A percentile compares a stretch with the other conserved stretches of the same genome.
phyloP scores from a whole-genome alignment of 2,329 filamentous ascomycete genomes.

The Cercospora zeae-maydis region DNA sequence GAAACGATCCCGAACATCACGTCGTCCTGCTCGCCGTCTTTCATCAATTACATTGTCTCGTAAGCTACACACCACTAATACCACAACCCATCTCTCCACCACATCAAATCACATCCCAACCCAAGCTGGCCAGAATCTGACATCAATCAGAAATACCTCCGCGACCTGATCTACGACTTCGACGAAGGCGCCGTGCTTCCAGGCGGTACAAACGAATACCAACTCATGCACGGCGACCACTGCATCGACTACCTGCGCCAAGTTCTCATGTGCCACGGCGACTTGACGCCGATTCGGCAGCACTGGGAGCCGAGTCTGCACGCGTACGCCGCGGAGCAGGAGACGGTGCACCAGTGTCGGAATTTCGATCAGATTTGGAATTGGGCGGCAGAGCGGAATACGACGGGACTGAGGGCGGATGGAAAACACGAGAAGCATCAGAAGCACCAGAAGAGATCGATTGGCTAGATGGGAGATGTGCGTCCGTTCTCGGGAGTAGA shows the following conservation, averaged over 20 bases:
- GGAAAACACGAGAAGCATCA: background rate
- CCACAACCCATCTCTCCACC: no score
- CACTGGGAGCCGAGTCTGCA: background rate
- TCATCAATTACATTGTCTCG: background rate
- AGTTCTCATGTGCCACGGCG: background rate
- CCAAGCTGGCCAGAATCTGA: no score
- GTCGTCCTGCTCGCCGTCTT: background rate
- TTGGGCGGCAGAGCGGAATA: background rate
- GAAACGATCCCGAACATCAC: background rate
- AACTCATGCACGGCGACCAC: background rate
- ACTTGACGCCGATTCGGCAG: background rate
- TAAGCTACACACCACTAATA: background rate
- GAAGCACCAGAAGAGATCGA: background rate
- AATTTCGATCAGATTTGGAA: background rate
- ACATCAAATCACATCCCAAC: no score
- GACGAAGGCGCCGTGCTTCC: background rate
- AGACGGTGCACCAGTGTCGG: background rate
- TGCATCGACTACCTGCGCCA: background rate
- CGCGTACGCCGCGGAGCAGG: background rate
- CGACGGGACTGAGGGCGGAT: background rate
- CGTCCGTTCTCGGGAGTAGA: no score
- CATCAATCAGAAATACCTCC: background rate
- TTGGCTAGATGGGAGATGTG: background rate
- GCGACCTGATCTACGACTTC: background rate
- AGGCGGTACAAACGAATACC: background rate